Evolutionary conservation across 306 rosid species (phyloP).

Genomic region (Cyclanthera cordifolia): DNA sequence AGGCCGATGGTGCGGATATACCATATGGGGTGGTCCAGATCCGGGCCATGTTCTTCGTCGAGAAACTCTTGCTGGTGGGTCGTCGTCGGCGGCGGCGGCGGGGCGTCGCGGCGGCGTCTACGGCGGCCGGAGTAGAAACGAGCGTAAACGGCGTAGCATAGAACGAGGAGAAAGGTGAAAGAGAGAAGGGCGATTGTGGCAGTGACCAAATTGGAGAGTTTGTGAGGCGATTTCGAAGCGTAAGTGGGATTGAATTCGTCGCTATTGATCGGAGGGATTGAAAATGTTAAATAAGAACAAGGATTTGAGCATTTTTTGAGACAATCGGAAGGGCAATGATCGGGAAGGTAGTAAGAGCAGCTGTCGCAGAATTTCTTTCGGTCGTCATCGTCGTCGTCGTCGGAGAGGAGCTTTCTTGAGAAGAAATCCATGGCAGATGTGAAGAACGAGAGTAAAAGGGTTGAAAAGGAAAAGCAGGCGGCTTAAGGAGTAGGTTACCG

Average conservation of each 20-base stretch:
- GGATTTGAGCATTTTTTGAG: neutral
- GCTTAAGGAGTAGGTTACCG: neutral
- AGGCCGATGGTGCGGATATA: conserved; percentile 73
- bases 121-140: conserved; percentile 6
- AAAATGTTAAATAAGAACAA: neutral
- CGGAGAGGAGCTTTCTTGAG: neutral
- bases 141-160: neutral
- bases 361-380: neutral
- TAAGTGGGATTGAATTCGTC: neutral
- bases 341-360: neutral
- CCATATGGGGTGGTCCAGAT: conserved; percentile 73
- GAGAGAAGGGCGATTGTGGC: conserved; percentile 5
- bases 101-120: neutral
- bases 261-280: neutral
- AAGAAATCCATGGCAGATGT: neutral
- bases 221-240: neutral
- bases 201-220: neutral
- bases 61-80: conserved; percentile 16
- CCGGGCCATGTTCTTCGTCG: conserved; percentile 47
- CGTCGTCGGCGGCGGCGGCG: neutral
- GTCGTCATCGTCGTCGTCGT: neutral
- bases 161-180: neutral
- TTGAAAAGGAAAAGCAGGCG: neutral
- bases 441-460: neutral
- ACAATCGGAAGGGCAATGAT: neutral